Conservation (phyloP, 2,329 filamentous ascomycete genomes). For the Lasiodiplodia hormozganensis region DNA sequence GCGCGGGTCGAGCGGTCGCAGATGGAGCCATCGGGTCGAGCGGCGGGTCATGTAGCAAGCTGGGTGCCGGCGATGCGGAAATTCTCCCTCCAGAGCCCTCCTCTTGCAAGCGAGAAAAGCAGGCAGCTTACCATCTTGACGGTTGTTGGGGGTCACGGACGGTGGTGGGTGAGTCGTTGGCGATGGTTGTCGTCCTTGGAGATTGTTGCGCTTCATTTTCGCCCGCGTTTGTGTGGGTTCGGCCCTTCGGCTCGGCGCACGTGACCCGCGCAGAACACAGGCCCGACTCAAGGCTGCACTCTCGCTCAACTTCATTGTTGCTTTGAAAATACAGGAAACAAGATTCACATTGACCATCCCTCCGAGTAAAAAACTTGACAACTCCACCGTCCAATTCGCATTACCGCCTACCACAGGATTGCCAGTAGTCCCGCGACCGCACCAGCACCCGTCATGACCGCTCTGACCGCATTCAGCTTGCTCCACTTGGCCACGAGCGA, state of each 20-base stretch:
- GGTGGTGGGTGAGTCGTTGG: conserved; percentile 39
- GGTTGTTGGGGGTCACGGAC: conserved; percentile 45
- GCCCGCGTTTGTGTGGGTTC: conserved; percentile 41
- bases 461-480: conserved; percentile 32
- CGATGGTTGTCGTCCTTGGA: conserved; percentile 37
- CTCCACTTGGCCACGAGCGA: conserved; percentile 36
- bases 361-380: no score
- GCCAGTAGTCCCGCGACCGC: conserved; percentile 21
- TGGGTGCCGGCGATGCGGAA: conserved; percentile 2
- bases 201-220: conserved; percentile 36
- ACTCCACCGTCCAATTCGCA: no score
- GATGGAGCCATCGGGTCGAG: conserved; percentile 2
- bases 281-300: background rate
- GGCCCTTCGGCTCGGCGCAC: conserved; percentile 33
- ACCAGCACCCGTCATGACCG: conserved; percentile 6
- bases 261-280: conserved; percentile 15
- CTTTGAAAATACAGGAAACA: no score
- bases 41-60: conserved; percentile 8
- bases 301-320: background rate
- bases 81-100: background rate
- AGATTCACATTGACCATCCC: no score
- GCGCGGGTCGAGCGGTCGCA: conserved; percentile 1
- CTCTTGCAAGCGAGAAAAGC: background rate
- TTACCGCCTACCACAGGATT: conserved; percentile 14
- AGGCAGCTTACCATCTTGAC: conserved; percentile 49